phyloP scores from a whole-genome alignment of 257 asterid species.

The Gardenia jasminoides region DNA sequence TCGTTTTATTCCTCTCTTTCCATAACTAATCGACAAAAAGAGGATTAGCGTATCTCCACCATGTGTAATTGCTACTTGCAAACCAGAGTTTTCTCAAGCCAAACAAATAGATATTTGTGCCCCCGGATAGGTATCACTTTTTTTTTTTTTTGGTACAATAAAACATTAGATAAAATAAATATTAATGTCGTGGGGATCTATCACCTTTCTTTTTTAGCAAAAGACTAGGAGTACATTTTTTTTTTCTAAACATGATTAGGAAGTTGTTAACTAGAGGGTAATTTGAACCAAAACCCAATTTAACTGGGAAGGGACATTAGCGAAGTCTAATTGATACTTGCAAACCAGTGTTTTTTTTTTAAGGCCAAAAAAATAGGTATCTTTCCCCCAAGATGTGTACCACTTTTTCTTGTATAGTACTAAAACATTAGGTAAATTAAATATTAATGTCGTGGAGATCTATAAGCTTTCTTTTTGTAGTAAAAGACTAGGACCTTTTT shows the following conservation, averaged over 20 bases:
- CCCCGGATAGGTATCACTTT: neutral
- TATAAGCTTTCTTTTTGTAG: neutral
- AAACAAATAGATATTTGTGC: neutral
- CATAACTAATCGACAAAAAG: neutral
- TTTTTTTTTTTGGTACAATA: neutral
- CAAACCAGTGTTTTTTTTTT: neutral
- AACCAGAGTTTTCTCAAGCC: neutral
- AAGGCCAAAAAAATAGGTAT: neutral
- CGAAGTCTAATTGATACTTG: neutral
- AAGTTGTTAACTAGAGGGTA: neutral
- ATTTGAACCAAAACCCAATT: too few relatives aligned
- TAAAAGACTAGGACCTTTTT: neutral
- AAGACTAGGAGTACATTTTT: neutral
- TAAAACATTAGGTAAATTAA: neutral
- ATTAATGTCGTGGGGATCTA: neutral
- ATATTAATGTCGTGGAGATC: neutral
- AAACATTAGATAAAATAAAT: neutral
- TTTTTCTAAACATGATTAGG: too few relatives aligned
- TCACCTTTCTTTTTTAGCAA: neutral
- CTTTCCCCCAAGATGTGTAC: neutral
- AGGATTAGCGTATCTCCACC: neutral
- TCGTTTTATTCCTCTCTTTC: neutral
- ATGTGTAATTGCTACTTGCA: neutral
- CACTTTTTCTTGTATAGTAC: too few relatives aligned
- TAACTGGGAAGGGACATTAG: too few relatives aligned